Base-by-base conservation (phyloP, 805 yeast genomes). In the Ogataea paradorogensis region DNA sequence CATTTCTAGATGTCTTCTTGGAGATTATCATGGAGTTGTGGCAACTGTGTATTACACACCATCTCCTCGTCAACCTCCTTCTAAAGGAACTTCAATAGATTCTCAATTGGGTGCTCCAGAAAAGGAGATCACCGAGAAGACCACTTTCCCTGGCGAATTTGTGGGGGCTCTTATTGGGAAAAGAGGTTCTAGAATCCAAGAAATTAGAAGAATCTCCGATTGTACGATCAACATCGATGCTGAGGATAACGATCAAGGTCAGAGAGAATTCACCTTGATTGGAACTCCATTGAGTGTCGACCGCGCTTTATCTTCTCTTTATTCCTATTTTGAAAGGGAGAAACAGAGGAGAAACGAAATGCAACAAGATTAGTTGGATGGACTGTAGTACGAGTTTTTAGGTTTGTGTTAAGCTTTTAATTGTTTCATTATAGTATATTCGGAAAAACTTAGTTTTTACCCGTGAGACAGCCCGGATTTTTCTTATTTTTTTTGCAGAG, bases 141-240 rank as follows among this genome's bases (percentile, higher is more conserved):
- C 79, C 14, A 67, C 75, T 21, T 83, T 87, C 57, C 87, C 95
- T 27, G 81, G 83, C 50, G 86, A 80, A 45, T 80, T 80, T 66
- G 95, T 89, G 31, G 96, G 96, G 30, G 91, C 95, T 35, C 70
- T 89, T 39, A 86, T 89, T 52, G 96, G 96, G 44, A 82, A 83
- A 51, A 80, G 82, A 48, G 96, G 96, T 27, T 68, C 85, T 21
- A 76, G 95, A 64, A 87, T 89, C 50, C 93, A 84, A 61, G 95
- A 89, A 46, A 82, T 89, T 35, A 75, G 96, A 52, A 78, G 83
- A 52, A 73, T 73, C 25, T 76, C 89, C 34, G 90, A 89, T 28
- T 89, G 95, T 27, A 75, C 79, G 28, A 86, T 89, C 57, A 77
- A 80, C 5, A 85, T 89, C 49, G 79, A 84, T 27, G 79, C 82